Base-by-base conservation (phyloP, 257 asterid species). In the Linderniella brevidens region DNA sequence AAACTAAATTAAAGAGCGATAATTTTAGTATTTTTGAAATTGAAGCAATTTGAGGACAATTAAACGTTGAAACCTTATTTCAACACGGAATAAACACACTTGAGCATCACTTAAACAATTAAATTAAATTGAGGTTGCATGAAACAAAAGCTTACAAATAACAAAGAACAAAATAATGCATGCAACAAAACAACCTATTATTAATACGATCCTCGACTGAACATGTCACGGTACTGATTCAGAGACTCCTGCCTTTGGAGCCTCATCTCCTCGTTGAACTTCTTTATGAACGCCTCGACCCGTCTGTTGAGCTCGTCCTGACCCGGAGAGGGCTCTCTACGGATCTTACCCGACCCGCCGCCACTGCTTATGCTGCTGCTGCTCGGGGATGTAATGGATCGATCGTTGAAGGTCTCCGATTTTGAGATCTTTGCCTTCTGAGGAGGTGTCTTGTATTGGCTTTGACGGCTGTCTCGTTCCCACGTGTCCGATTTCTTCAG, bases 181-280 rank as follows among this genome's bases (percentile, higher is more conserved):
- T 13, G 18, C 2, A 15, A 1, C 3, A 11, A 18, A 16, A 11
- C 1, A 5, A 6, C 7, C 50, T 8, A 11, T 14, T 8, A 11
- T 14, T 44, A 6, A 10, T 1, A 9, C 5, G 32, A 39, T 13
- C 79, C 71, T 4, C 73, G 62, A 35, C 63, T 70, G 50, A 79
- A 37, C 80, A 77, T 74, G 37, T 80, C 64, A 42, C 5, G 47
- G 29, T 83, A 77, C 48, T 83, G 80, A 41, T 70, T 78, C 49
- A 83, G 57, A 0, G 93, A 79, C 50, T 83, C 79, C 50, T 83
- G 94, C 36, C 93, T 64, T 45, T 83, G 93, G 41, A 79, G 59
- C 67, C 95, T 70, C 90, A 83, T 83, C 5, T 83, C 95, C 49
- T 83, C 79, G 15, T 83, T 83, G 57, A 83, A 79, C 76, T 80